Evolutionary conservation across 2,329 filamentous ascomycete species (phyloP), one percentile per base, ranked within the genome.

Genomic region (Colletotrichum tropicicola): DNA sequence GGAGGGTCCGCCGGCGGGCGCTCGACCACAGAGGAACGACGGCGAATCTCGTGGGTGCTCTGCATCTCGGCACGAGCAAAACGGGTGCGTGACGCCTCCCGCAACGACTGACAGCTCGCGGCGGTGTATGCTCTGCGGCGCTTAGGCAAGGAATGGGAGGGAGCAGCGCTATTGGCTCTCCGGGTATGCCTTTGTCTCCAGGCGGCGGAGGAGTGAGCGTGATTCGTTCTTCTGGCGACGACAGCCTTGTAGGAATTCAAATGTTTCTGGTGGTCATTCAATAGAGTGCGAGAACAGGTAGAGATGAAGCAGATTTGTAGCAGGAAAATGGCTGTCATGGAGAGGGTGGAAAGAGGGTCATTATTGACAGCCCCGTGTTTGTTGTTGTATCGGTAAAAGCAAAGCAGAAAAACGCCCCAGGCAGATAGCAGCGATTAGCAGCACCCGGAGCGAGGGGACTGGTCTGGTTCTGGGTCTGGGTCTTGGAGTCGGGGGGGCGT

Each of bases 301-400:
- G 82, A 79, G 70, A 78, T 74, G 72, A 80, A 78, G 73, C 83
- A 85, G 68, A 83, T 76, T 73, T 78, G 76, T 63, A 84, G 72
- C 66, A 83, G 78, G 72, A 79, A 80, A 71, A 70, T 69, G 68
- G 75, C 77, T 72, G 79, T 83, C 83, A 86, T 86, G 80, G 77
- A 73, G 74, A 72, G 59, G 45, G 53, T 49, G 68, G 59, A 66
- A 64, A 67, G 63, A 65, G 55, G 60, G 57, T 68, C 65, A 64
- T 68, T 59, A 67, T 68, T 66, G 59, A 67, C 51, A 60, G 66
- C 49, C 47, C 47, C 47, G 32, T 56, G 44, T 62, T 61, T 65
- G 59, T 65, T 54, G 63, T 66, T 59, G 39, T 39, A 44, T 19
- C 39, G 19, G 19, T 43, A 21, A 35, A 58, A 37, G 59, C 45